Conservation (phyloP, 2,329 filamentous ascomycete species). For the Pseudogymnoascus sp. region DNA sequence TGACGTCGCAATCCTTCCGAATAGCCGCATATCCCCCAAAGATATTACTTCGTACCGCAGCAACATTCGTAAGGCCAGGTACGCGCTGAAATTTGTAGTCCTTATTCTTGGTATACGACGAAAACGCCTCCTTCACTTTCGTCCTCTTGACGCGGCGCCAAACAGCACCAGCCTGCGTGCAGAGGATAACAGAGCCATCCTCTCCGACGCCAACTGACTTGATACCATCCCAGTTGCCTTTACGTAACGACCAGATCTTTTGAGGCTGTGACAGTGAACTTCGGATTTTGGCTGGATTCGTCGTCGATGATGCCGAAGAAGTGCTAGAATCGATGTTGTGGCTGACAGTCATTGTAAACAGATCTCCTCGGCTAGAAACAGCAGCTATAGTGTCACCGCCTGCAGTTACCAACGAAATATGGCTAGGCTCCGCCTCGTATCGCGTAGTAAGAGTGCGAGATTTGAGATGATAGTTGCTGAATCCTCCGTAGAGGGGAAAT, state of each 20-base stretch:
- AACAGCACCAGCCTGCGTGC: slow-evolving; percentile 84
- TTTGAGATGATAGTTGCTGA: slow-evolving; percentile 63
- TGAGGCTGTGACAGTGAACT: slow-evolving; percentile 65
- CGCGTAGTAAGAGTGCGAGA: slow-evolving; percentile 59
- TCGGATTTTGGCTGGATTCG: slow-evolving; percentile 85
- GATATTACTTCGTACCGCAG: slow-evolving; percentile 76
- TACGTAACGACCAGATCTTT: slow-evolving; percentile 83
- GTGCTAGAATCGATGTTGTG: slow-evolving; percentile 57
- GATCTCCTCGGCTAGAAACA: slow-evolving; percentile 73
- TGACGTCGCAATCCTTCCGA: slow-evolving; percentile 75
- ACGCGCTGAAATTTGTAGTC: slow-evolving; percentile 95
- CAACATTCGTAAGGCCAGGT: slow-evolving; percentile 77
- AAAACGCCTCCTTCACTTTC: slow-evolving; percentile 63
- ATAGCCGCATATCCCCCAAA: slow-evolving; percentile 88
- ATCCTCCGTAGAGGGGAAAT: slow-evolving; percentile 68
- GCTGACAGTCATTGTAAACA: slow-evolving; percentile 78
- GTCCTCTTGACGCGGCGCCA: slow-evolving; percentile 81
- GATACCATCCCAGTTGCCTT: slow-evolving; percentile 60
- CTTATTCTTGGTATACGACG: slow-evolving; percentile 44
- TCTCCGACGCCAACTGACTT: slow-evolving; percentile 83
- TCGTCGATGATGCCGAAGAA: slow-evolving; percentile 62
- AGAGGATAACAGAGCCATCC: slow-evolving; percentile 90
- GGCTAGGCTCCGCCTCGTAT: slow-evolving; percentile 57
- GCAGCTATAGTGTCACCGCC: slow-evolving; percentile 91
- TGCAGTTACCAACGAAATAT: slow-evolving; percentile 70